Evolutionary conservation across 106 monocot species (phyloP).

Genomic region (Triglochin maritima): DNA sequence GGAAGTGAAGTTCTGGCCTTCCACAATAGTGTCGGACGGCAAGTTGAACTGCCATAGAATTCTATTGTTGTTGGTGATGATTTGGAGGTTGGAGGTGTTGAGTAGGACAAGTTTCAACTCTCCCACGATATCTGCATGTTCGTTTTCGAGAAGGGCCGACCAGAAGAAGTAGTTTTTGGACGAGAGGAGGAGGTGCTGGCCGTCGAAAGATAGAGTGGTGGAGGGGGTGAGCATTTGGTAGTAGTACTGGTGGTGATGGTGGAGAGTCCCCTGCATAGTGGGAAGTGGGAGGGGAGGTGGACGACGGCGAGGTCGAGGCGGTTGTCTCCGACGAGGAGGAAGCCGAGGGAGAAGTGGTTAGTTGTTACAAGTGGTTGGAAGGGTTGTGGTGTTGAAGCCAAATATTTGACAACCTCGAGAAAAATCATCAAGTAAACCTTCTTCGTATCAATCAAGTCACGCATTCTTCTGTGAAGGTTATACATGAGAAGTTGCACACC

Average conservation of each 20-base stretch:
- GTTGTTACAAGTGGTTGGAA: background rate
- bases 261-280: conserved; percentile 8
- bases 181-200: conserved; percentile 3
- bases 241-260: background rate
- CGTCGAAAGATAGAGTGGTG: conserved; percentile 15
- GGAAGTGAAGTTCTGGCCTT: conserved; percentile 61
- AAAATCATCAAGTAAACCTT: too few relatives aligned
- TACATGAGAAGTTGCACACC: too few relatives aligned
- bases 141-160: background rate
- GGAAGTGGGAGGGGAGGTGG: conserved; percentile 13
- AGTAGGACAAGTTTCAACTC: conserved; percentile 29
- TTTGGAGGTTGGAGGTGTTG: conserved; percentile 77
- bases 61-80: conserved; percentile 8
- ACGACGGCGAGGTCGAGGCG: conserved; percentile 15
- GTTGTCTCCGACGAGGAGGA: background rate
- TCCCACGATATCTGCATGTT: too few relatives aligned
- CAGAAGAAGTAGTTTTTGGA: background rate
- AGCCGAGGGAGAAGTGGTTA: conserved; percentile 13
- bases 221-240: background rate
- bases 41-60: conserved; percentile 56
- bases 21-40: conserved; percentile 57
- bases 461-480: too few relatives aligned
- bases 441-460: too few relatives aligned
- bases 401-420: too few relatives aligned
- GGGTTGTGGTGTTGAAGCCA: background rate